These are phyloP conservation scores for Hymenoscyphus fructigenus DNA, from an alignment of 2,329 filamentous ascomycete genomes.

Conservation along the genomic window DNA sequence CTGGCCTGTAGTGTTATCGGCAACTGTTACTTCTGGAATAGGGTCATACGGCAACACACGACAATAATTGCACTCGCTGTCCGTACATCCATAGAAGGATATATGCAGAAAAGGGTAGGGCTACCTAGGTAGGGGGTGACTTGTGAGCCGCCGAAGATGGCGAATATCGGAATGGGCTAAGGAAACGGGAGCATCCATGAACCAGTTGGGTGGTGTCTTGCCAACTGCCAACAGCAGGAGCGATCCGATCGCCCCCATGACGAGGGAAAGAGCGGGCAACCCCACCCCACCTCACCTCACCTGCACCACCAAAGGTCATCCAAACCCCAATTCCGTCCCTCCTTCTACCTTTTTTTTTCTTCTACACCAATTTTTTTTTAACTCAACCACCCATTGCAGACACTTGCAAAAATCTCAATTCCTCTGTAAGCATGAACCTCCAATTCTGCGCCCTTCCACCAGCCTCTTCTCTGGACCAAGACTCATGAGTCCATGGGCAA, in stretches of 20 bases:
- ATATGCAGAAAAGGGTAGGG: neutral
- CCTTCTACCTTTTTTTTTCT: neutral
- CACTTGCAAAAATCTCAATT: neutral
- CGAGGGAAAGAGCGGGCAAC: neutral
- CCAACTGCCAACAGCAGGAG: neutral
- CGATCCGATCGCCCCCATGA: neutral
- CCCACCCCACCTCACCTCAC: neutral
- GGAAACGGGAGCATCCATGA: no score
- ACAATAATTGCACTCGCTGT: neutral
- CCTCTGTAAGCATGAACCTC: neutral
- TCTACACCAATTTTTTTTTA: neutral
- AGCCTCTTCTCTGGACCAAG: neutral
- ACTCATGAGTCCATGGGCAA: neutral
- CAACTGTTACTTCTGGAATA: neutral
- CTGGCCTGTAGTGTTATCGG: neutral
- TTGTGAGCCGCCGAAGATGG: neutral
- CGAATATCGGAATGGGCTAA: neutral
- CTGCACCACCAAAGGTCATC: constrained; percentile 3
- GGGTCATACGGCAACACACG: constrained; percentile 1
- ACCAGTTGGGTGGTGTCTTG: neutral
- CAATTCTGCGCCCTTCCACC: neutral
- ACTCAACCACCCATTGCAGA: neutral
- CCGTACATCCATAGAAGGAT: neutral
- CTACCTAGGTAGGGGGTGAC: neutral
- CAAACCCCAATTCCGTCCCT: neutral